These are phyloP conservation scores for Neurospora sp. DNA, from an alignment of 2,329 filamentous ascomycete genomes.

Conservation along the genomic window DNA sequence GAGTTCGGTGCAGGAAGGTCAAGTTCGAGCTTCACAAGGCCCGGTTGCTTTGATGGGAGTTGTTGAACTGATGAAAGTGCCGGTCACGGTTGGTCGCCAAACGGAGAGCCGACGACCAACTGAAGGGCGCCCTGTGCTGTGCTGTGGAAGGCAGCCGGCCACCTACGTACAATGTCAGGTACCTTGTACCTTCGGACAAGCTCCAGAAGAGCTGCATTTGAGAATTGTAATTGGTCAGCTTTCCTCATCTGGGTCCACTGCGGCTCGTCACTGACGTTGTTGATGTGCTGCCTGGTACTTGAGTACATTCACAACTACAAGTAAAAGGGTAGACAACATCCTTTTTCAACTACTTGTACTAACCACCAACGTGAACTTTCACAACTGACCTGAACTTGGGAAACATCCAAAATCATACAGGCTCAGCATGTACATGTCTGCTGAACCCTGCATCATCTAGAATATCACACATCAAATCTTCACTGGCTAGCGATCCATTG, in stretches of 20 bases:
- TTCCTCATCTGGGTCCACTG: constrained; percentile 3
- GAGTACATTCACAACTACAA: neutral
- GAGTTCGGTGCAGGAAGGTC: neutral
- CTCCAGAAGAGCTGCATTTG: neutral
- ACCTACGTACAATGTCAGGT: neutral
- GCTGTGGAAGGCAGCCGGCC: neutral
- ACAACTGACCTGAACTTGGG: neutral
- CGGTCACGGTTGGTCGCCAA: constrained; percentile 10
- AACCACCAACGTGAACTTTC: neutral
- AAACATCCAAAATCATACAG: neutral
- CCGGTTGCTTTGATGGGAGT: neutral
- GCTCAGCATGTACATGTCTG: neutral
- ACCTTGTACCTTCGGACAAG: neutral
- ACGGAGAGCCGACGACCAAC: constrained; percentile 8
- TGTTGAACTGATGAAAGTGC: neutral
- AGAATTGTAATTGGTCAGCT: neutral
- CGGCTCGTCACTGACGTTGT: constrained; percentile 21
- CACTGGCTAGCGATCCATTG: neutral
- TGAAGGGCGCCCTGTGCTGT: neutral
- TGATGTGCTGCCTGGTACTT: constrained; percentile 18
- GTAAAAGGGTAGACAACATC: neutral
- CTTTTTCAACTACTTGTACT: neutral
- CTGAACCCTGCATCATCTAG: neutral
- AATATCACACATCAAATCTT: neutral
- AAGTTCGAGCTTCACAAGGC: neutral